Percentiles rank a stretch among this genome's conserved stretches.
Conservation (phyloP, 495 filamentous ascomycete species). For the Penicillium cosmopolitanum region DNA sequence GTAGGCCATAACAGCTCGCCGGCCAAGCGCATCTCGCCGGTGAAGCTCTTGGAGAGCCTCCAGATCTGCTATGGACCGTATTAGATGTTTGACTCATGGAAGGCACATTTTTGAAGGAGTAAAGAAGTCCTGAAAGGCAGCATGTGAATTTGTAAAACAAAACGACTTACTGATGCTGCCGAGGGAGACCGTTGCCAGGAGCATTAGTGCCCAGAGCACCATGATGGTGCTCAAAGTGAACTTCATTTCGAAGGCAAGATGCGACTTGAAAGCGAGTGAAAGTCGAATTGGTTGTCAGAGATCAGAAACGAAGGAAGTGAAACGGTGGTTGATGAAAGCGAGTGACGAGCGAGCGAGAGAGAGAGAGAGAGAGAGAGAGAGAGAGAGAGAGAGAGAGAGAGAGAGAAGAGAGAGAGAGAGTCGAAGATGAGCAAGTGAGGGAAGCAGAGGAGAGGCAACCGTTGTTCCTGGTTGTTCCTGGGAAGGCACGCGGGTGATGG, state of each 20-base stretch:
- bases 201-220: background rate
- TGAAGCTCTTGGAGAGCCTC: constrained; percentile 5
- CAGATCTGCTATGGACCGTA: background rate
- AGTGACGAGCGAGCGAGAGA: constrained; percentile 4
- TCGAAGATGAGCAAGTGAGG: constrained; percentile 7
- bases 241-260: background rate
- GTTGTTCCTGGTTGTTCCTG: too few species aligned
- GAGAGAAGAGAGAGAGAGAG: constrained; percentile 13
- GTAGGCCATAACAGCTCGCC: background rate
- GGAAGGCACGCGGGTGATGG: background rate
- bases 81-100: background rate
- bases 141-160: background rate
- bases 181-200: background rate
- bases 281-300: background rate
- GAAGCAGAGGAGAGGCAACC: background rate
- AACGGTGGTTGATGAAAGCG: background rate
- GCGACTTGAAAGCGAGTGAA: constrained; percentile 2
- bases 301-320: constrained; percentile 7
- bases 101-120: background rate
- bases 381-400: constrained; percentile 10
- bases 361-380: constrained; percentile 7
- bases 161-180: background rate
- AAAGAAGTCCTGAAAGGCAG: background rate
- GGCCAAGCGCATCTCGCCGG: background rate
- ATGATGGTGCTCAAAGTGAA: background rate